Evolutionary conservation across 495 filamentous ascomycete species (phyloP), one percentile per base, ranked within the genome.

Genomic region (Annulohypoxylon bovei): DNA sequence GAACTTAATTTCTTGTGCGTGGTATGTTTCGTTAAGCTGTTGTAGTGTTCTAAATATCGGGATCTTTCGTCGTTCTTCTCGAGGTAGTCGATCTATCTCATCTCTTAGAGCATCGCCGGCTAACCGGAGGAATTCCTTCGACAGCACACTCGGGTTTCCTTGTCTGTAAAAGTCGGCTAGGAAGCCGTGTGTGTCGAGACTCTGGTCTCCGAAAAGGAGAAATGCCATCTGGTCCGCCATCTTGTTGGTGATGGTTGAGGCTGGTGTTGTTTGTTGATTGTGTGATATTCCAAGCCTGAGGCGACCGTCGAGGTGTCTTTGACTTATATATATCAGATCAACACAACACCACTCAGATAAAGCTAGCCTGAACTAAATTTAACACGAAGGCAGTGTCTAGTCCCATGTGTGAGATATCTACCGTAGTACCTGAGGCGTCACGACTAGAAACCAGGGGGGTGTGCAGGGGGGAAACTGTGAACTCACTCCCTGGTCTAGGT

Each of bases 151-250:
- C 65, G 88, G 87, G 71, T 89, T 89, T 54, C 84, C 83, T 63
- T 88, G 83, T 67, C 77, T 79, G 67, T 74, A 89, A 71, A 78
- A 91, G 67, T 82, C 84, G 82, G 82, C 85, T 68, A 94, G 81
- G 55, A 91, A 88, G 49, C 84, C 82, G 68, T 90, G 88, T 57
- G 90, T 89, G 74, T 92, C 89, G 70, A 89, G 84, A 27, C 91
- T 93, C 82, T 93, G 91, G 78, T 95, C 92, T 81, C 92, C 92
- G 77, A 94, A 93, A 72, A 91, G 80, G 74, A 84, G 78, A 72
- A 82, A 84, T 35, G 78, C 79, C 74, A 82, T 75, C 73, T 79
- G 75, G 75, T 80, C 75, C 72, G 75, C 80, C 80, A 82, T 84
- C 50, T 65, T 80, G 72, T 62, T 16, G 20, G 49, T 59, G 65